A percentile compares a stretch with the other conserved stretches of the same genome.
Conservation (phyloP, 148 eudicot species). For the Rhododendron mucronatum region DNA sequence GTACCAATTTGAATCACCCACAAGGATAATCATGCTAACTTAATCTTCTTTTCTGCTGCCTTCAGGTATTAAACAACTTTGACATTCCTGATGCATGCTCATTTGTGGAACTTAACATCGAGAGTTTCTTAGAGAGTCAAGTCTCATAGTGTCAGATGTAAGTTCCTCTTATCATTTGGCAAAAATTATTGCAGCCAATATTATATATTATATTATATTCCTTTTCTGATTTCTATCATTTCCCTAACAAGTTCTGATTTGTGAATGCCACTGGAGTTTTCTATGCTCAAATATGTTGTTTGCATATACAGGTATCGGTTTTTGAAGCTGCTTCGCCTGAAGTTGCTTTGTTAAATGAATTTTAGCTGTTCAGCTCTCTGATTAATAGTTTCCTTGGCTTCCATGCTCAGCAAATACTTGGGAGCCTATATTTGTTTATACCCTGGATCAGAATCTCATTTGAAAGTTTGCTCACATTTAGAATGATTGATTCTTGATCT, state of each 20-base stretch:
- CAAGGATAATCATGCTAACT: neutral
- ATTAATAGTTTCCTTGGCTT: neutral
- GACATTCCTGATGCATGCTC: constrained; percentile 90
- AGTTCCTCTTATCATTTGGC: constrained; percentile 1
- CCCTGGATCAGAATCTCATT: neutral
- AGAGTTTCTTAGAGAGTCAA: constrained; percentile 44
- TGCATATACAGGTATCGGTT: neutral
- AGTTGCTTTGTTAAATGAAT: neutral
- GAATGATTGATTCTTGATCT: neutral
- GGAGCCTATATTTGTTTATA: neutral
- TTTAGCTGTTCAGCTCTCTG: neutral
- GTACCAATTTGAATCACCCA: neutral
- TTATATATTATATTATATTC: neutral
- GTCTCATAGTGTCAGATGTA: neutral
- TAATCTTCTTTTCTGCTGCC: constrained; percentile 7
- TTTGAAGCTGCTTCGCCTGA: neutral
- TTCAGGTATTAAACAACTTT: constrained; percentile 77
- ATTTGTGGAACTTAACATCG: constrained; percentile 68
- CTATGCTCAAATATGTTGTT: neutral
- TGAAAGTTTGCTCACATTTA: neutral
- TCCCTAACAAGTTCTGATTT: neutral
- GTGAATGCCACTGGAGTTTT: neutral
- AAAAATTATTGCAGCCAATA: neutral
- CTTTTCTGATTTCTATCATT: neutral
- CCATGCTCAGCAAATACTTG: neutral